Conservation (phyloP, 2,329 filamentous ascomycete genomes). For the Fusarium sp. region DNA sequence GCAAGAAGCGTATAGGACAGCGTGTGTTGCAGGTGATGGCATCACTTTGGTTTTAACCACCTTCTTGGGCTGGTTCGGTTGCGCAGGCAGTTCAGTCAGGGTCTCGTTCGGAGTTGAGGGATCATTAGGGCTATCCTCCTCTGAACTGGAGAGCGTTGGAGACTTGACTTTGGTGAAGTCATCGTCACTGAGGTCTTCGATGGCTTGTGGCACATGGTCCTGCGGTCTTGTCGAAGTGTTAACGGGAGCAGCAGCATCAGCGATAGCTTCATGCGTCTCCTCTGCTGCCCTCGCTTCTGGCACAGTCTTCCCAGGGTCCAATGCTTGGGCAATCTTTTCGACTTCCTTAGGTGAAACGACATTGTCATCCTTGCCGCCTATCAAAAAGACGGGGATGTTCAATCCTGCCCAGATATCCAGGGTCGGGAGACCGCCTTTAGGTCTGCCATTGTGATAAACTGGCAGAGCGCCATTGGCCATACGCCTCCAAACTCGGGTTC, state of each 20-base stretch:
- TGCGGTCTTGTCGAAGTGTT: conserved; percentile 51
- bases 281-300: conserved; percentile 36
- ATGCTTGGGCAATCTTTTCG: conserved; percentile 69
- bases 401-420: conserved; percentile 78
- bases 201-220: conserved; percentile 52
- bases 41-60: conserved; percentile 77
- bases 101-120: conserved; percentile 61
- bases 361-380: conserved; percentile 81
- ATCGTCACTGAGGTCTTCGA: conserved; percentile 50
- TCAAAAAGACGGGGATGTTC: conserved; percentile 79
- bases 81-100: conserved; percentile 58
- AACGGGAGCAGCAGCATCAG: conserved; percentile 65
- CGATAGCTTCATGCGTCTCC: conserved; percentile 46
- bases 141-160: conserved; percentile 39
- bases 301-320: conserved; percentile 45
- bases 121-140: conserved; percentile 58
- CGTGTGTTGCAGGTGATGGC: conserved; percentile 83
- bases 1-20: conserved; percentile 82
- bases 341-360: conserved; percentile 80
- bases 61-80: conserved; percentile 62
- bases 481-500: conserved; percentile 83
- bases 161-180: conserved; percentile 42
- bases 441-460: conserved; percentile 63
- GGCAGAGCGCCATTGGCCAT: conserved; percentile 82
- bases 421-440: conserved; percentile 75